Evolutionary conservation across 352 stramenopile genomes (phyloP).

Genomic region (Globisporangium splendens): DNA sequence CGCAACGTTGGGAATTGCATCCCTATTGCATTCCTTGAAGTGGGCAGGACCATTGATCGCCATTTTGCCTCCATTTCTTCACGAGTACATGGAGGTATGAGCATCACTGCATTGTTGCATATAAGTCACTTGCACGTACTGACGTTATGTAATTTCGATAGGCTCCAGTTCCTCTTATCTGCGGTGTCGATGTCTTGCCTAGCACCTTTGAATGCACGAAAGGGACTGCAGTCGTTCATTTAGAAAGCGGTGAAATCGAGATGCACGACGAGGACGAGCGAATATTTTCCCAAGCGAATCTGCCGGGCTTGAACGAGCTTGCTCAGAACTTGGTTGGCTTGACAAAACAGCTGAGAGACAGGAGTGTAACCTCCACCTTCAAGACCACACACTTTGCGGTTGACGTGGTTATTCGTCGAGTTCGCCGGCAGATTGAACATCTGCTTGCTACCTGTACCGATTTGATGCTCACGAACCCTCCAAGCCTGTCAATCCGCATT

Average conservation of each 20-base stretch:
- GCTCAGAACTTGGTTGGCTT: conserved; percentile 30
- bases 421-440: conserved; percentile 40
- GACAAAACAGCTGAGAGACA: conserved; percentile 21
- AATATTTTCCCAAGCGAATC: conserved; percentile 11
- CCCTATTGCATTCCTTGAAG: conserved; percentile 38
- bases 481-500: neutral
- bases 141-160: conserved; percentile 3
- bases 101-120: neutral
- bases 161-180: conserved; percentile 52
- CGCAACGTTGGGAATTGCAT: conserved; percentile 34
- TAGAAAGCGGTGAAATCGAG: conserved; percentile 25
- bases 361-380: neutral
- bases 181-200: conserved; percentile 39
- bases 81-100: conserved; percentile 53
- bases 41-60: conserved; percentile 55
- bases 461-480: neutral
- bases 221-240: conserved; percentile 34
- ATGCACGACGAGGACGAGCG: conserved; percentile 33
- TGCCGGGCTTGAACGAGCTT: conserved; percentile 29
- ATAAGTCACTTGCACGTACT: neutral
- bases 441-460: conserved; percentile 20
- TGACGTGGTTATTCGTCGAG: conserved; percentile 40
- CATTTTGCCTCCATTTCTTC: conserved; percentile 38
- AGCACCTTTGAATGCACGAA: conserved; percentile 30
- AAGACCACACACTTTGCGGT: conserved; percentile 26